Evolutionary conservation across 768 basidiomycete species (phyloP).

Genomic region (Pleurotus cornucopiae): DNA sequence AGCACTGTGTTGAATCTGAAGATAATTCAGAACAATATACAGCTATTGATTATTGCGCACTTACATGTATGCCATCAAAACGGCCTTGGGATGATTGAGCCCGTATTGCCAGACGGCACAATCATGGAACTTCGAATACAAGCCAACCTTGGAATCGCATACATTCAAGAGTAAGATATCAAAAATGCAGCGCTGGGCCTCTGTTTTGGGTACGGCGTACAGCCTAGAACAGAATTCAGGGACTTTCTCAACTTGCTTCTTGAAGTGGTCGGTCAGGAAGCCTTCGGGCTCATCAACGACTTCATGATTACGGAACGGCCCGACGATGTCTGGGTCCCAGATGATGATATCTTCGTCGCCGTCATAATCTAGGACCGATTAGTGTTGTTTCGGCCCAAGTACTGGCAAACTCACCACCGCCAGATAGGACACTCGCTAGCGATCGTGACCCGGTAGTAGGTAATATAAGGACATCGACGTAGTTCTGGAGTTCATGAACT

Average conservation of each 20-base stretch:
- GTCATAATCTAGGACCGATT: conserved; percentile 54
- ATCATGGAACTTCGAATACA: conserved; percentile 64
- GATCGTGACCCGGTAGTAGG: conserved; percentile 53
- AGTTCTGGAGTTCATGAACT: conserved; percentile 40
- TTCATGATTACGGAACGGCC: conserved; percentile 40
- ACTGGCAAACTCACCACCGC: conserved; percentile 51
- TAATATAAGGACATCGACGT: conserved; percentile 57
- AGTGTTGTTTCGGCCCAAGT: not conserved
- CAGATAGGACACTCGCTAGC: conserved; percentile 62
- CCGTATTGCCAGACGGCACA: conserved; percentile 47
- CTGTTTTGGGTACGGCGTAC: conserved; percentile 12
- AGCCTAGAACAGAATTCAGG: conserved; percentile 34
- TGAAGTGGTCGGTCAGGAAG: conserved; percentile 44
- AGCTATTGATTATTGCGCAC: conserved; percentile 16
- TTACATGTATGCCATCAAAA: conserved; percentile 65
- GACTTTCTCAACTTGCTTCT: conserved; percentile 46
- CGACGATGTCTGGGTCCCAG: conserved; percentile 39
- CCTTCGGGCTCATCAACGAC: conserved; percentile 36
- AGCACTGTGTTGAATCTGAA: conserved; percentile 62
- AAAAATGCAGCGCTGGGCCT: conserved; percentile 39
- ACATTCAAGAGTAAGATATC: conserved; percentile 46
- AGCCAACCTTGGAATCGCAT: conserved; percentile 45
- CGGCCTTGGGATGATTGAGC: conserved; percentile 38
- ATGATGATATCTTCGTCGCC: conserved; percentile 59
- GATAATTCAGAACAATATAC: not conserved